Percentiles rank a stretch among this genome's conserved stretches.
phyloP scores from a whole-genome alignment of 2,329 filamentous ascomycete species.

The Epichloe typhina region DNA sequence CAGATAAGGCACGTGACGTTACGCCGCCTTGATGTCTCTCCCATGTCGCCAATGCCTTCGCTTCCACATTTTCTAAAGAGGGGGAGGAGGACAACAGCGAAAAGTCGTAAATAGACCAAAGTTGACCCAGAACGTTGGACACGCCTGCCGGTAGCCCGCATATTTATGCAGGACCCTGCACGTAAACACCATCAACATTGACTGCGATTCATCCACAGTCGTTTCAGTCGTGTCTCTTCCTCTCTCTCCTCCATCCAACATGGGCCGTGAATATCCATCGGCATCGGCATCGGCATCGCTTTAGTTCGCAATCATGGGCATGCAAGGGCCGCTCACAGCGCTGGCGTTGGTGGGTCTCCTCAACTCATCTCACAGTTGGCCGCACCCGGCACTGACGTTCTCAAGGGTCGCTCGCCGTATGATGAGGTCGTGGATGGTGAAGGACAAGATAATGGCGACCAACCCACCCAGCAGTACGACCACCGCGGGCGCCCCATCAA shows the following conservation, averaged over 20 bases:
- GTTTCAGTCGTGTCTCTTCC: not conserved
- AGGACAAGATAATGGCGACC: constrained; percentile 27
- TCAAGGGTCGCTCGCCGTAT: constrained; percentile 45
- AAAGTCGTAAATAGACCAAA: no score
- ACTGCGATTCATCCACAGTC: not conserved
- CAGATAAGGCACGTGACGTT: no score
- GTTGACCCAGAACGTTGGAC: no score
- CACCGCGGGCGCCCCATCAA: constrained; percentile 43
- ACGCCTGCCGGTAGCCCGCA: no score
- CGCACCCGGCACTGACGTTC: constrained; percentile 1
- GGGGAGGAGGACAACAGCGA: no score
- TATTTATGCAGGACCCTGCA: no score
- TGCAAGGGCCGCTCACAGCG: constrained; percentile 42
- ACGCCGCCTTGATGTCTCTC: no score
- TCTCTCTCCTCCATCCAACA: not conserved
- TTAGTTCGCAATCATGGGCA: constrained; percentile 28
- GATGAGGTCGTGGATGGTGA: constrained; percentile 41
- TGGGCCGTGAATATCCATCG: not conserved
- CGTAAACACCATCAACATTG: not conserved
- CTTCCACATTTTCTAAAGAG: no score
- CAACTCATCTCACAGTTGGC: not conserved
- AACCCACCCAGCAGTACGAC: constrained; percentile 38
- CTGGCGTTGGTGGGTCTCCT: constrained; percentile 35
- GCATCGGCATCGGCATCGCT: not conserved
- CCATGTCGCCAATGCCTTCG: no score